A percentile compares a stretch with the other conserved stretches of the same genome.
Conservation (phyloP, 805 yeast genomes). For the Yamadazyma ubonensis region DNA sequence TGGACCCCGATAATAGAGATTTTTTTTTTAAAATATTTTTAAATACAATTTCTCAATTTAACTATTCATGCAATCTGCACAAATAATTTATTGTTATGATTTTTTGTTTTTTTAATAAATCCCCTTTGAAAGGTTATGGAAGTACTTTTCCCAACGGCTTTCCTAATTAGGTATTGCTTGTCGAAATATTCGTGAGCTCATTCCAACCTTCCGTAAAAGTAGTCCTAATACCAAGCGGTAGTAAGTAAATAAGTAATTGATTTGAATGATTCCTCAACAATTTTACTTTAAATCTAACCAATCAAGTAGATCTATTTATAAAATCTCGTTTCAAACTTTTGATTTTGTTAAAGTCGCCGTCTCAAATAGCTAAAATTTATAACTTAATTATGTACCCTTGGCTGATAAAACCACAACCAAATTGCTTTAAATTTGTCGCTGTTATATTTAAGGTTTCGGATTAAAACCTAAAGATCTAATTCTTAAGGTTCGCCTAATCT, state of each 20-base stretch:
- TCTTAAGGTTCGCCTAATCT: conserved; percentile 5
- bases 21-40: background rate
- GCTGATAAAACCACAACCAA: background rate
- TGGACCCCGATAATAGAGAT: background rate
- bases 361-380: background rate
- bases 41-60: background rate
- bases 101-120: too few species aligned
- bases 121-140: conserved; percentile 1
- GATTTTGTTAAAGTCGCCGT: background rate
- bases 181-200: background rate
- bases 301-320: too few species aligned
- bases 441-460: conserved; percentile 1
- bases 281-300: too few species aligned
- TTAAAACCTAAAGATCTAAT: conserved; percentile 4
- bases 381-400: background rate
- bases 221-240: too few species aligned
- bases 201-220: background rate
- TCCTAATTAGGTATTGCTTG: background rate
- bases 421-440: conserved; percentile 1
- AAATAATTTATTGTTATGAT: too few species aligned
- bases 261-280: too few species aligned
- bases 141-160: conserved; percentile 6
- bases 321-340: too few species aligned
- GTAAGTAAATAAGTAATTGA: too few species aligned
- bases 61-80: conserved; percentile 5